Conservation (phyloP, 2,329 filamentous ascomycete species). For the Diaporthe caulivora region DNA sequence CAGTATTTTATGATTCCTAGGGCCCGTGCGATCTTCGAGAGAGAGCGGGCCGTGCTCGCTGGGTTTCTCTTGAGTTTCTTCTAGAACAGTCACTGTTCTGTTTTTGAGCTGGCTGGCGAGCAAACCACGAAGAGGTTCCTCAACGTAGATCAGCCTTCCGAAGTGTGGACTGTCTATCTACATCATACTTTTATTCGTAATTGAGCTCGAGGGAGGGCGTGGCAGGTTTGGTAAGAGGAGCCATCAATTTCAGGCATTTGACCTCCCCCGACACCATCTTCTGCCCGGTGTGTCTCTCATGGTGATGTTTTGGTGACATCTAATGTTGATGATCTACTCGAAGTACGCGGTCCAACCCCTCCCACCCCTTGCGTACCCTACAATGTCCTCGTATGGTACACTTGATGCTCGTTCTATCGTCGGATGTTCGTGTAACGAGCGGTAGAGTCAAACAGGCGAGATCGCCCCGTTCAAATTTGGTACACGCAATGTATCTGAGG, state of each 20-base stretch:
- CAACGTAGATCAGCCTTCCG: not conserved
- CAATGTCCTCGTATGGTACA: not conserved
- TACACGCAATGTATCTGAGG: slow-evolving; percentile 7
- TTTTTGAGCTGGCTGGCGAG: not conserved
- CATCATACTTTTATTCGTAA: not conserved
- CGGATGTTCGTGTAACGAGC: slow-evolving; percentile 1
- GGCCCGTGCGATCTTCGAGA: not conserved
- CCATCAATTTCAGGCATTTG: not conserved
- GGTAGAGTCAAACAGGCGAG: not conserved
- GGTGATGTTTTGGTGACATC: too few relatives aligned
- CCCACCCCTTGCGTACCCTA: too few relatives aligned
- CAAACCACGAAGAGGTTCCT: too few relatives aligned
- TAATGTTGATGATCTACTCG: not conserved
- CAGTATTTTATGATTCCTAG: not conserved
- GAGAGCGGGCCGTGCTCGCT: not conserved
- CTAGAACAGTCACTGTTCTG: not conserved
- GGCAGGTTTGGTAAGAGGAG: not conserved
- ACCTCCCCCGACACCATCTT: not conserved
- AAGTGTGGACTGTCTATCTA: not conserved
- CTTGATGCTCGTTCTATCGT: not conserved
- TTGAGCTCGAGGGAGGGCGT: not conserved
- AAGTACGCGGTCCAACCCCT: too few relatives aligned
- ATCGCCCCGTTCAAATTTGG: not conserved
- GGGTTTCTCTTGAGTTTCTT: not conserved
- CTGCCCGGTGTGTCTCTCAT: not conserved